Conservation (phyloP, 1,139 yeast genomes). For the Saccharomycopsis hybrid region DNA sequence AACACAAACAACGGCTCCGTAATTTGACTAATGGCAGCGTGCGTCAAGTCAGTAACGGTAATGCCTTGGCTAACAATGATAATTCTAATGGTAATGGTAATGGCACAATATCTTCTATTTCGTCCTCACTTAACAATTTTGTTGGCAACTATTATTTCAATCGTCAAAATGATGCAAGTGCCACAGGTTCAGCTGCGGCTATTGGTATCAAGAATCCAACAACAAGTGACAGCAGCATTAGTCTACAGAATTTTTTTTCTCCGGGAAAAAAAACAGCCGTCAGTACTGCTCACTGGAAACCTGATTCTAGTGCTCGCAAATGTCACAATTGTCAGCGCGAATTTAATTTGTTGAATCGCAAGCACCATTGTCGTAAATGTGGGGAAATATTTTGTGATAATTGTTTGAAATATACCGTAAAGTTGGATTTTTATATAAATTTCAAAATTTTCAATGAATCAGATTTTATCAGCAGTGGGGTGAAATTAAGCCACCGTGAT, state of each 20-base stretch:
- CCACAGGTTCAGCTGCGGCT: not conserved
- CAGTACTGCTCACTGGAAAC: constrained; percentile 15
- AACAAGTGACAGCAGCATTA: no score
- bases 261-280: constrained; percentile 1
- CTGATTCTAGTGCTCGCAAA: constrained; percentile 8
- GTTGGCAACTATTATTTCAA: no score
- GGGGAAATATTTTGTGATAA: constrained; percentile 20
- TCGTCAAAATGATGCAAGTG: no score
- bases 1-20: not conserved
- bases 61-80: no score
- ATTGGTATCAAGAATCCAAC: not conserved
- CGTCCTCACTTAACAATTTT: not conserved
- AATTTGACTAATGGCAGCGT: no score
- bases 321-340: constrained; percentile 15
- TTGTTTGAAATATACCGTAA: constrained; percentile 11
- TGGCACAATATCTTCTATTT: not conserved
- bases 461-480: not conserved
- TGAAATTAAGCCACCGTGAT: not conserved
- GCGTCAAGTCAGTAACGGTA: no score
- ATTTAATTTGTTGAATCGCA: constrained; percentile 14
- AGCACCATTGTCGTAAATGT: constrained; percentile 20
- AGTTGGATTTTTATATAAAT: constrained; percentile 12
- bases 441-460: constrained; percentile 10
- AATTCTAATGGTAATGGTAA: no score
- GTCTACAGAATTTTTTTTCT: not conserved